Conservation (phyloP, 352 stramenopile species). For the Pythium dissimile region DNA sequence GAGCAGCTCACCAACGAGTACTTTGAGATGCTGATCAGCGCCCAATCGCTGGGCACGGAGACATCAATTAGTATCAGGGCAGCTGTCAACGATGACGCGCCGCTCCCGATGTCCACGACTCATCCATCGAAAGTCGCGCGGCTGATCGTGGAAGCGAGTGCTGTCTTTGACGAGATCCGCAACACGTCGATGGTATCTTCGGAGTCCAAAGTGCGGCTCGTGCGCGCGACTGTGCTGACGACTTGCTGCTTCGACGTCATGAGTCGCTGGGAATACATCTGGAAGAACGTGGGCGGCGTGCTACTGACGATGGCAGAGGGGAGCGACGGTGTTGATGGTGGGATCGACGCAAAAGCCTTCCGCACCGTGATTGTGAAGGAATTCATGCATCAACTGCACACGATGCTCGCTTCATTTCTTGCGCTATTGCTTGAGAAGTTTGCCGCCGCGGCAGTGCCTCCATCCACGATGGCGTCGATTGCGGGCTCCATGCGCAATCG, state of each 20-base stretch:
- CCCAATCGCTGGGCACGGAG: constrained; percentile 34
- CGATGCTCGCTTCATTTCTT: constrained; percentile 52
- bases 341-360: constrained; percentile 22
- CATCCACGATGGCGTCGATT: constrained; percentile 32
- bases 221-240: constrained; percentile 45
- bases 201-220: constrained; percentile 62
- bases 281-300: constrained; percentile 41
- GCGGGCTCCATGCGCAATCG: constrained; percentile 17
- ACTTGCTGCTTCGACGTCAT: constrained; percentile 42
- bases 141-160: constrained; percentile 45
- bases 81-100: not conserved
- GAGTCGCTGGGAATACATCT: constrained; percentile 46
- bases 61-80: constrained; percentile 15
- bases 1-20: constrained; percentile 57
- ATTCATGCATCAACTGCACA: constrained; percentile 40
- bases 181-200: constrained; percentile 70
- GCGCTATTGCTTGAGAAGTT: constrained; percentile 46
- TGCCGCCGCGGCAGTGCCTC: constrained; percentile 13
- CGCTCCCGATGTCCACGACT: not conserved
- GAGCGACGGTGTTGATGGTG: constrained; percentile 10
- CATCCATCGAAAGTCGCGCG: constrained; percentile 35
- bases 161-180: constrained; percentile 51
- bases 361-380: constrained; percentile 28
- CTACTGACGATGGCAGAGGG: constrained; percentile 47
- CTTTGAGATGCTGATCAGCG: constrained; percentile 47